Base-by-base conservation (phyloP, 2,329 filamentous ascomycete species). In the Sarocladiaceae sp. region DNA sequence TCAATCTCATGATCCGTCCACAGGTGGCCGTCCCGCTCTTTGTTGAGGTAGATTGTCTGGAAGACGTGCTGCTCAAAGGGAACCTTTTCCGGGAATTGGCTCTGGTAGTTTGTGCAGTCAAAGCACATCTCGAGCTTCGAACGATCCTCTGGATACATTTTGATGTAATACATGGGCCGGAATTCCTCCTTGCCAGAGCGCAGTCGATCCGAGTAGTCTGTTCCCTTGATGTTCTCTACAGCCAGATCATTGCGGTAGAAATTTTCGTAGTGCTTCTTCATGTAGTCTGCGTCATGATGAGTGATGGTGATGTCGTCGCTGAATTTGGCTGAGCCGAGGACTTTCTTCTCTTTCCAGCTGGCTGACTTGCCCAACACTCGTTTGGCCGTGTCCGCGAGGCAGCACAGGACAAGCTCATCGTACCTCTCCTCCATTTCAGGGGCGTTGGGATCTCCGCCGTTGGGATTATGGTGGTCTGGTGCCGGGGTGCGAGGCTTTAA, bases 101-200 rank as follows among this genome's bases (percentile, higher is more conserved):
- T 70, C 55, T 86, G 82, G 61, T 85, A 85, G 57, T 84, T 82
- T 6, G 78, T 80, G 58, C 78, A 82, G 59, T 85, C 80, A 59
- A 85, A 85, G 53, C 74, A 80, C 76, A 80, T 80, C 57, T 80
- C 78, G 2, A 81, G 69, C 56, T 78, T 79, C 7, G 65, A 71
- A 3, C 64, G 63, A 53, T 79, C 74, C 20, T 68, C 49, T 0
- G 64, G 60, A 57, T 80, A 80, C 53, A 67, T 71, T 47, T 78
- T 76, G 58, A 77, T 80, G 53, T 74, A 70, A 62, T 80, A 81
- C 78, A 80, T 80, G 42, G 76, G 75, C 44, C 72, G 68, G 64
- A 76, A 81, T 18, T 65, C 65, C 33, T 68, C 64, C 32, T 63
- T 63, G 10, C 68, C 74, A 27, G 59, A 67, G 20, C 66, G 54